Conservation (phyloP, 352 stramenopile genomes). For the Globisporangium nagaii region DNA sequence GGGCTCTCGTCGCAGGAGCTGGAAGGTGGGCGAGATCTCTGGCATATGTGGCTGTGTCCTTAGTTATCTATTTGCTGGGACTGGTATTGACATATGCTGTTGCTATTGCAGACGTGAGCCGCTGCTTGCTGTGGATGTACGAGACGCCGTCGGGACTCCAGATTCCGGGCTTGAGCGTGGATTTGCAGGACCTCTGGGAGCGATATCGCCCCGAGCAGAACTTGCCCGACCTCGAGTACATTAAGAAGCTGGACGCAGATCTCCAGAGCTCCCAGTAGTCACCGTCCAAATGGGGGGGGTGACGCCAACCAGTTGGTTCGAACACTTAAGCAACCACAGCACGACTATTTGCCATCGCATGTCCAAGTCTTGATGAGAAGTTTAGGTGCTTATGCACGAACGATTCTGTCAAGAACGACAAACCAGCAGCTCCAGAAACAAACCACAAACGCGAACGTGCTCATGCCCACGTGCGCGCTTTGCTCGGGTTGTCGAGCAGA, state of each 20-base stretch:
- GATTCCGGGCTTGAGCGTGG: conserved; percentile 26
- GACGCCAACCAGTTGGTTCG: no score
- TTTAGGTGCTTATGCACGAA: no score
- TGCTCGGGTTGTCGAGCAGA: conserved; percentile 52
- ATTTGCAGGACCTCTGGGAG: conserved; percentile 48
- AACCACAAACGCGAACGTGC: no score
- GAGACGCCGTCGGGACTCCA: conserved; percentile 29
- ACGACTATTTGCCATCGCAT: no score
- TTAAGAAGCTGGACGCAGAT: conserved; percentile 49
- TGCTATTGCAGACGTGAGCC: conserved; percentile 32
- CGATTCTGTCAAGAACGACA: no score
- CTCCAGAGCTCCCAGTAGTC: conserved; percentile 27
- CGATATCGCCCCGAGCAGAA: conserved; percentile 51
- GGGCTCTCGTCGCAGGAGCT: conserved; percentile 42
- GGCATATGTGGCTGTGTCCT: no score
- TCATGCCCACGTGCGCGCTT: conserved; percentile 39
- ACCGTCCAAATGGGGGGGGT: no score
- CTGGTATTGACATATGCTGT: neutral
- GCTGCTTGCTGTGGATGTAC: conserved; percentile 61
- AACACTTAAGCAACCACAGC: no score
- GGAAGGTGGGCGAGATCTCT: no score
- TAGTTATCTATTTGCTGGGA: no score
- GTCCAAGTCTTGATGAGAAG: no score
- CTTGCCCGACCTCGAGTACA: conserved; percentile 49
- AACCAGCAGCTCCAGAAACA: no score